Percentiles rank a stretch among this genome's conserved stretches.
Conservation (phyloP, 2,329 filamentous ascomycete species). For the Fusarium falciforme region DNA sequence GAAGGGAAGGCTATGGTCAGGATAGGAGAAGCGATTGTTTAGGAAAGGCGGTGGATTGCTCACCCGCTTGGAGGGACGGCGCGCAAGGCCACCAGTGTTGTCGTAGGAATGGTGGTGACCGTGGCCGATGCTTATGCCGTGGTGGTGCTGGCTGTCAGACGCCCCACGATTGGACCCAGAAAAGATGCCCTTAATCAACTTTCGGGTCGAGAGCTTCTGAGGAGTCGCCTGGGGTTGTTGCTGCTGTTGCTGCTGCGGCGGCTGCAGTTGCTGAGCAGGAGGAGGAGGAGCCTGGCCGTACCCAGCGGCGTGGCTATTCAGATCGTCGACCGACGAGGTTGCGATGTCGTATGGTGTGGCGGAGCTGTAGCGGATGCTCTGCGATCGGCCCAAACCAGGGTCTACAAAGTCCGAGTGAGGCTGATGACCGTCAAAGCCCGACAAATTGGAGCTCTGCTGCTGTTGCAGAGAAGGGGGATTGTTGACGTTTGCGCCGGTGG, state of each 20-base stretch:
- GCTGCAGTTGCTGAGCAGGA: conserved; percentile 40
- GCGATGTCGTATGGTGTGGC: conserved; percentile 48
- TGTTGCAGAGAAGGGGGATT: conserved; percentile 46
- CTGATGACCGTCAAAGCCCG: conserved; percentile 50
- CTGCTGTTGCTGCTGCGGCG: conserved; percentile 51
- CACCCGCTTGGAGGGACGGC: conserved; percentile 68
- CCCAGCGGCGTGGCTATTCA: conserved; percentile 40
- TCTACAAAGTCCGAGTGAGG: conserved; percentile 59
- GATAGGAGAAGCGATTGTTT: conserved; percentile 53
- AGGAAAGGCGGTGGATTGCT: conserved; percentile 59
- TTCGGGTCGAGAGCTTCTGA: conserved; percentile 64
- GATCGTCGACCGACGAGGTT: conserved; percentile 57
- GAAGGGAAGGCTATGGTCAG: conserved; percentile 8
- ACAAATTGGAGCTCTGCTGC: conserved; percentile 43
- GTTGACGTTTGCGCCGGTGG: conserved; percentile 36
- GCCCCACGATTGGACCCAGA: conserved; percentile 52
- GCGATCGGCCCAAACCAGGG: conserved; percentile 58
- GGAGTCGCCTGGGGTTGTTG: conserved; percentile 43
- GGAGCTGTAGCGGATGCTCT: conserved; percentile 62
- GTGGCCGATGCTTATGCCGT: conserved; percentile 45
- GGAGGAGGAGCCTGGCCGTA: conserved; percentile 37
- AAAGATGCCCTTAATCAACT: conserved; percentile 66
- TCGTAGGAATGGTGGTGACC: conserved; percentile 55
- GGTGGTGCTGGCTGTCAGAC: conserved; percentile 44
- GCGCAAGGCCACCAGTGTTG: conserved; percentile 60